Conservation (phyloP, 805 yeast species). For the Pichia cephalocereana region DNA sequence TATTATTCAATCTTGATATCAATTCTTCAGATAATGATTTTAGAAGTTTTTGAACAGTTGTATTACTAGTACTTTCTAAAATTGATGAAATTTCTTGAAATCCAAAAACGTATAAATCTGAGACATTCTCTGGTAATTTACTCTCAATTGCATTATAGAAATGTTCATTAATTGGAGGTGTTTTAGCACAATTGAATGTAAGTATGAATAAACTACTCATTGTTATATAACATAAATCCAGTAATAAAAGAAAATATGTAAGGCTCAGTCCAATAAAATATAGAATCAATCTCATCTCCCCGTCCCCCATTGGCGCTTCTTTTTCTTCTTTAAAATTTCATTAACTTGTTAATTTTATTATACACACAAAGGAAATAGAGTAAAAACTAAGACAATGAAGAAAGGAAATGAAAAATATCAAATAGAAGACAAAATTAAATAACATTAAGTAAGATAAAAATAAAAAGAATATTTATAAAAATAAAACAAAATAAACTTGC, state of each 20-base stretch:
- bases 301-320: no score
- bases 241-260: background rate
- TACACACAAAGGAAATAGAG: no score
- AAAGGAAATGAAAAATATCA: no score
- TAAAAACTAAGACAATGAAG: no score
- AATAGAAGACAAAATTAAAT: no score
- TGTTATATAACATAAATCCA: no score
- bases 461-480: no score
- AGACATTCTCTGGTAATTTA: slow-evolving; percentile 16
- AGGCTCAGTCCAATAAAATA: background rate
- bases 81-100: slow-evolving; percentile 56
- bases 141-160: slow-evolving; percentile 23
- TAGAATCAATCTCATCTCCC: no score
- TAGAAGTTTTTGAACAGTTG: slow-evolving; percentile 29
- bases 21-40: slow-evolving; percentile 29
- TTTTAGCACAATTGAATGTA: slow-evolving; percentile 54
- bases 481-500: no score
- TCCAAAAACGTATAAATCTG: slow-evolving; percentile 49
- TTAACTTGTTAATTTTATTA: no score
- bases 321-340: no score
- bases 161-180: slow-evolving; percentile 26
- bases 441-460: no score
- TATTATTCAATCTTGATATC: slow-evolving; percentile 25
- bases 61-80: slow-evolving; percentile 42
- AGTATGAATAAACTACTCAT: slow-evolving; percentile 12